phyloP scores from a whole-genome alignment of 305 asterid species.

The Petunia hybrid region DNA sequence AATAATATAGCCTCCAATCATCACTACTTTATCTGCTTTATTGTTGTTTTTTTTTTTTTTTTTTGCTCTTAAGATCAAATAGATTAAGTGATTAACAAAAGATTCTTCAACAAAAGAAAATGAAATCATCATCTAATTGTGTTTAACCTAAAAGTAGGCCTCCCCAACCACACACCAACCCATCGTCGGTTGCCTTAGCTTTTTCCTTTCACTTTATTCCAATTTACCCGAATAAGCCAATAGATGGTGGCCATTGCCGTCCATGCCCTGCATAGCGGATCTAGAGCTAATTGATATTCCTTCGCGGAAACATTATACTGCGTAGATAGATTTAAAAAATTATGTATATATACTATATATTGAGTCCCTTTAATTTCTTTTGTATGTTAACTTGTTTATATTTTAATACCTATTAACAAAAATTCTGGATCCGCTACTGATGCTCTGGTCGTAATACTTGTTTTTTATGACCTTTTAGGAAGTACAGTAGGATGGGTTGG shows the following conservation, averaged over 20 bases:
- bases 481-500: too few relatives aligned
- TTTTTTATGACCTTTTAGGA: background rate
- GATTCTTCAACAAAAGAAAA: slow-evolving; percentile 41
- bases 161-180: background rate
- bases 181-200: slow-evolving; percentile 57
- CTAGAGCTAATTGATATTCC: too few relatives aligned
- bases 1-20: slow-evolving; percentile 42
- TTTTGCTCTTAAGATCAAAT: slow-evolving; percentile 13
- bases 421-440: too few relatives aligned
- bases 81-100: slow-evolving; percentile 25
- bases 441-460: background rate
- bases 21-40: slow-evolving; percentile 31
- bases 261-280: background rate
- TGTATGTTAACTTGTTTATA: too few relatives aligned
- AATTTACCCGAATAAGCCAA: background rate
- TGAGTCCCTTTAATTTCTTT: too few relatives aligned
- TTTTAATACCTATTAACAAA: too few relatives aligned
- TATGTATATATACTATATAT: too few relatives aligned
- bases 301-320: too few relatives aligned
- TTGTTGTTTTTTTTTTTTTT: slow-evolving; percentile 20
- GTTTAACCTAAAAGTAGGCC: background rate
- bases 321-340: too few relatives aligned
- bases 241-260: background rate
- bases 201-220: slow-evolving; percentile 74
- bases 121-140: slow-evolving; percentile 28